Conservation (phyloP, 805 yeast genomes). For the Kuraishia ogatae region DNA sequence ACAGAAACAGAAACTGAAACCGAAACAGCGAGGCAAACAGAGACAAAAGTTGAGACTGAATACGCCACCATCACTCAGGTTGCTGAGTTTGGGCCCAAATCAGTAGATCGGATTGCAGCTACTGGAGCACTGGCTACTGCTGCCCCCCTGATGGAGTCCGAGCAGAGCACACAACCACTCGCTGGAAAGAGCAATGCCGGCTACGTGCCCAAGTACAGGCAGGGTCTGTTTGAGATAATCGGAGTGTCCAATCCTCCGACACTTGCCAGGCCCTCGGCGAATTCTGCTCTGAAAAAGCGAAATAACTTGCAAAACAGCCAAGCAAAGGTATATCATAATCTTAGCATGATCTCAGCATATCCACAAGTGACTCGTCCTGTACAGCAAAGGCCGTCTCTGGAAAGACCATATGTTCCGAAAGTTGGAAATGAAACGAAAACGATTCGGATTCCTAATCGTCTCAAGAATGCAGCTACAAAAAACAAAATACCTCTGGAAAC, state of each 20-base stretch:
- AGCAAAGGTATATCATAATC: neutral
- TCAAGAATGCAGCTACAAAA: neutral
- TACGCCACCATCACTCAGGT: slow-evolving; percentile 2
- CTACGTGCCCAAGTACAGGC: neutral
- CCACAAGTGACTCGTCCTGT: neutral
- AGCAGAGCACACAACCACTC: neutral
- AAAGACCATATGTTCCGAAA: neutral
- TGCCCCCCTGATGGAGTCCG: neutral
- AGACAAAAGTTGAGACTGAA: slow-evolving; percentile 8
- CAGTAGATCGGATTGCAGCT: neutral
- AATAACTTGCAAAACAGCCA: too few relatives aligned
- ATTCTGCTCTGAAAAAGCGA: neutral
- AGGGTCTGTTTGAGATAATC: neutral
- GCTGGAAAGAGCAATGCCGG: neutral
- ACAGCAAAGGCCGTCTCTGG: neutral
- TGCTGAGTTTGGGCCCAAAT: slow-evolving; percentile 6
- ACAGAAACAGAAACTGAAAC: slow-evolving; percentile 14
- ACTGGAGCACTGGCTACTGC: neutral
- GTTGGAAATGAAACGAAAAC: neutral
- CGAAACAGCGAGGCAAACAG: slow-evolving; percentile 11
- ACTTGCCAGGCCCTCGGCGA: neutral
- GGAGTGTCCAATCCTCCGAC: neutral
- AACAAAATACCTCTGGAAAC: neutral
- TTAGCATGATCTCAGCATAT: neutral
- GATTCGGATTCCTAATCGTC: neutral